Percentiles rank a stretch among this genome's conserved stretches.
Conservation (phyloP, 305 asterid species). For the Solanum hybrid region DNA sequence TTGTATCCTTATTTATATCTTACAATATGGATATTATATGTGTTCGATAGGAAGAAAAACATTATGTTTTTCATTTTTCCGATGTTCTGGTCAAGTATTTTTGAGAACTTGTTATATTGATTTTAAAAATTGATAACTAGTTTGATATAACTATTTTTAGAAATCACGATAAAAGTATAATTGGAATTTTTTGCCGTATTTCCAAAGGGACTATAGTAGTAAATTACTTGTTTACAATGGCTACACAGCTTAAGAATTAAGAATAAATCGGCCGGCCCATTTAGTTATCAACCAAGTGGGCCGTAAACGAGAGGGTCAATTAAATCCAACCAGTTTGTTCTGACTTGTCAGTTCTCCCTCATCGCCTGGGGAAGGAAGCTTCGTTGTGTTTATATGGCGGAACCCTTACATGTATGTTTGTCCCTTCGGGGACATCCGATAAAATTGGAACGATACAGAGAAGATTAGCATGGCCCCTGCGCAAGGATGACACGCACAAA, state of each 20-base stretch:
- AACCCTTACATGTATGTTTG: accelerated
- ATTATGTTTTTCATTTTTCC: background rate
- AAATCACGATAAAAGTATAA: background rate
- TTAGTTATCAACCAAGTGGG: background rate
- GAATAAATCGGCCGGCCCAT: background rate
- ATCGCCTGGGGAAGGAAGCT: background rate
- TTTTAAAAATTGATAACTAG: background rate
- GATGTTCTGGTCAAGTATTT: background rate
- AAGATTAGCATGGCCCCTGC: constrained; percentile 76
- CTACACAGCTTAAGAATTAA: background rate
- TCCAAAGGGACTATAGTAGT: background rate
- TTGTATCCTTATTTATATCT: background rate
- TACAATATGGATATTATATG: too few relatives aligned
- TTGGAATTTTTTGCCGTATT: background rate
- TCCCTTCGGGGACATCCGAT: constrained; percentile 8
- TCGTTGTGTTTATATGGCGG: background rate
- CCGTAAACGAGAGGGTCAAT: background rate
- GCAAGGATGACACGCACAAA: constrained; percentile 54
- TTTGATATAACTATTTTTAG: background rate
- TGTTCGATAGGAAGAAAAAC: background rate
- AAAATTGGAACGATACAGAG: constrained; percentile 33
- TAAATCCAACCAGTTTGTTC: too few relatives aligned
- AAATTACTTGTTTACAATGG: background rate
- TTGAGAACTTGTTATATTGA: background rate
- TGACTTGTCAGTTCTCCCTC: background rate